Conservation (phyloP, 306 rosid species). For the Purshia tridentata region DNA sequence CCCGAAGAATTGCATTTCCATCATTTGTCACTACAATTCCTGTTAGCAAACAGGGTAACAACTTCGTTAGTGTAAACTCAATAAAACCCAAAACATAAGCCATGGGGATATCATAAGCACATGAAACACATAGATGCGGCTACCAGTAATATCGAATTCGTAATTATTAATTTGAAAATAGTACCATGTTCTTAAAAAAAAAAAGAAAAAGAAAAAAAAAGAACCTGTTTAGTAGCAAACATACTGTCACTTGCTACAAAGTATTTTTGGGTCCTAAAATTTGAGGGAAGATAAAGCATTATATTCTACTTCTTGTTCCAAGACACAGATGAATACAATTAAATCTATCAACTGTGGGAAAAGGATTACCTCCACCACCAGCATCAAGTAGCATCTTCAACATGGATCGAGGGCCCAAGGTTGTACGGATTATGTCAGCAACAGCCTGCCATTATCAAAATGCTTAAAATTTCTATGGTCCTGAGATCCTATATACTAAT, state of each 20-base stretch:
- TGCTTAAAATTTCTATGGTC: not conserved
- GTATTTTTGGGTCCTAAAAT: not conserved
- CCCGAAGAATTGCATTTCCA: constrained; percentile 96
- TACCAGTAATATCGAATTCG: not conserved
- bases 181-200: not conserved
- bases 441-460: constrained; percentile 57
- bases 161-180: not conserved
- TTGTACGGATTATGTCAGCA: constrained; percentile 90
- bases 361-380: constrained; percentile 67
- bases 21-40: constrained; percentile 98
- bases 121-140: not conserved
- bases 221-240: not conserved
- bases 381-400: constrained; percentile 90
- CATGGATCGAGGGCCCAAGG: constrained; percentile 97
- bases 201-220: not conserved
- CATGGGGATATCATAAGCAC: not conserved
- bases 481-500: not conserved
- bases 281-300: not conserved
- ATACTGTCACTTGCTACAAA: not conserved
- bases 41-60: constrained; percentile 29
- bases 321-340: not conserved
- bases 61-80: not conserved
- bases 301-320: not conserved
- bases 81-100: not conserved
- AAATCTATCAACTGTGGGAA: not conserved